Percentiles rank a stretch among this genome's conserved stretches.
phyloP scores from a whole-genome alignment of 257 asterid genomes.

The Echites panduratus region DNA sequence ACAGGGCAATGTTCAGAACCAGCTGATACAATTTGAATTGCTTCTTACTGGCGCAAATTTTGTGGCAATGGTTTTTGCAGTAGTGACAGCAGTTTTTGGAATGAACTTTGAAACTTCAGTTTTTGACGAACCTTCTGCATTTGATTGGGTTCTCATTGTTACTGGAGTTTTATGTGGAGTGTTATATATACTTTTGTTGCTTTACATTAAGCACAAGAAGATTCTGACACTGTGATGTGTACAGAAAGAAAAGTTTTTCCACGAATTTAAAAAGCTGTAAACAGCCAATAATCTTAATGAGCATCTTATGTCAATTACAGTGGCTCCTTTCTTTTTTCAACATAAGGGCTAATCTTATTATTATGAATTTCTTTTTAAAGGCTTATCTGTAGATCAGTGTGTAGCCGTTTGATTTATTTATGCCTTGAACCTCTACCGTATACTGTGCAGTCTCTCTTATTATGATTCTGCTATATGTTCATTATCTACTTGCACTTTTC shows the following conservation, averaged over 20 bases:
- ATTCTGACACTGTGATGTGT: constrained; percentile 51
- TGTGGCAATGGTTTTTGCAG: constrained; percentile 74
- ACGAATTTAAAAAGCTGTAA: not conserved
- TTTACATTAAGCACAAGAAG: constrained; percentile 80
- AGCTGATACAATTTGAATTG: constrained; percentile 83
- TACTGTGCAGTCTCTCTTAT: not conserved
- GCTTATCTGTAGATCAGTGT: not conserved
- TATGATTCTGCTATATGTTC: not conserved
- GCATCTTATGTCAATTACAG: not conserved
- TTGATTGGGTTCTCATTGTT: constrained; percentile 67
- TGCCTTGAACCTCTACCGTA: not conserved
- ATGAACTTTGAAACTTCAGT: constrained; percentile 72
- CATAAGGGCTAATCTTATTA: not conserved
- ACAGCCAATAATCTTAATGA: not conserved
- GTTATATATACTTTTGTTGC: constrained; percentile 48
- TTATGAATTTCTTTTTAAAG: not conserved
- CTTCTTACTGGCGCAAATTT: constrained; percentile 97
- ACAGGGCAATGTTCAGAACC: constrained; percentile 98
- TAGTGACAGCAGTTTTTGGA: constrained; percentile 90
- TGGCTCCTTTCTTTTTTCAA: not conserved
- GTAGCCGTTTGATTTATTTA: not conserved
- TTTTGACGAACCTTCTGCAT: constrained; percentile 52
- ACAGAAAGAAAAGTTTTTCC: not conserved
- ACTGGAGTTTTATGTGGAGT: constrained; percentile 55
- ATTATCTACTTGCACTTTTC: not conserved